These are phyloP conservation scores for Heritiera fomes DNA, from an alignment of 345 rosid genomes.

Conservation along the genomic window DNA sequence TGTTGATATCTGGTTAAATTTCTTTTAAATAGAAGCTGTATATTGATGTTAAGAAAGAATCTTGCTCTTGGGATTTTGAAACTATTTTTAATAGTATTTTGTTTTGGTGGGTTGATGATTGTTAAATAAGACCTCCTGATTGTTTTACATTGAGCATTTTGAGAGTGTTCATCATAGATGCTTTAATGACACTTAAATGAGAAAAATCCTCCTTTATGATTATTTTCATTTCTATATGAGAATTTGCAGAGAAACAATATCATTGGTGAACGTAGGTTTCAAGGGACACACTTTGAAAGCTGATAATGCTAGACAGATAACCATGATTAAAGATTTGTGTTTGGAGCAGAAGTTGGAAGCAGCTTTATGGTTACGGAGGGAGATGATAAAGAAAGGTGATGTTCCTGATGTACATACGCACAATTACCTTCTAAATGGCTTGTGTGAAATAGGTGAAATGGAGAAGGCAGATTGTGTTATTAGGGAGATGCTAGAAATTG, in stretches of 20 bases:
- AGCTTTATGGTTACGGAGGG: slow-evolving; percentile 60
- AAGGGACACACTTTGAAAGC: slow-evolving; percentile 22
- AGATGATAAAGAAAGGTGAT: slow-evolving; percentile 50
- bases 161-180: background rate
- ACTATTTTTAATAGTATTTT: background rate
- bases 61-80: background rate
- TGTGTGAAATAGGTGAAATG: slow-evolving; percentile 51
- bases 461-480: slow-evolving; percentile 59
- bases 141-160: background rate
- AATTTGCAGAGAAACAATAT: slow-evolving; percentile 56
- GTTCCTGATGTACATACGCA: slow-evolving; percentile 63
- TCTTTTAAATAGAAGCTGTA: background rate
- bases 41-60: background rate
- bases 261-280: slow-evolving; percentile 29
- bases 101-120: background rate
- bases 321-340: slow-evolving; percentile 53
- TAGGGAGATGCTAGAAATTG: slow-evolving; percentile 66
- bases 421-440: slow-evolving; percentile 62
- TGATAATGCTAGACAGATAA: slow-evolving; percentile 32
- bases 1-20: background rate
- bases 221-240: slow-evolving; percentile 13
- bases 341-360: slow-evolving; percentile 61
- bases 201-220: slow-evolving; percentile 9
- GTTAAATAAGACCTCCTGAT: background rate
- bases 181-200: background rate